These are phyloP conservation scores for Sparassis latifolia DNA, from an alignment of 1,284 basidiomycete genomes.

Conservation along the genomic window DNA sequence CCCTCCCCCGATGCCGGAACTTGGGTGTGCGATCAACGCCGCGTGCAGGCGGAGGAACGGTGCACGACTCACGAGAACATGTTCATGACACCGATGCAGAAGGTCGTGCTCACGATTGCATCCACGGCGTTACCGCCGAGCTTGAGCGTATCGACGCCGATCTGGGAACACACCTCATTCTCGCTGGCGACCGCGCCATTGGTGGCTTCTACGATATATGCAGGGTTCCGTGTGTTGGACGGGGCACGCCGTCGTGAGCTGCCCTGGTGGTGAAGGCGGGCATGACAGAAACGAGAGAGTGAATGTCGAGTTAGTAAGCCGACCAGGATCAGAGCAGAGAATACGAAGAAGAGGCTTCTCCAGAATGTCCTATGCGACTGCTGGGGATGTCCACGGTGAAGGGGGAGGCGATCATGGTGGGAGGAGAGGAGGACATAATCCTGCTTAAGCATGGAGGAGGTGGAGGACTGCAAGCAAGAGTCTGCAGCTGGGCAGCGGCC, in stretches of 20 bases:
- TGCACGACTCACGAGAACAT: slow-evolving; percentile 69
- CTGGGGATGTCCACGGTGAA: too few relatives aligned
- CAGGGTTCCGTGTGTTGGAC: slow-evolving; percentile 47
- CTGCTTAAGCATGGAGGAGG: too few relatives aligned
- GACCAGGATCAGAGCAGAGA: neutral
- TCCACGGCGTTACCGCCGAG: slow-evolving; percentile 91
- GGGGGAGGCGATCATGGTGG: too few relatives aligned
- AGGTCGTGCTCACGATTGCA: slow-evolving; percentile 72
- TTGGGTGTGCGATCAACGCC: slow-evolving; percentile 20
- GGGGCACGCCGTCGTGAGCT: slow-evolving; percentile 12
- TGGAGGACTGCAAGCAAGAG: too few relatives aligned
- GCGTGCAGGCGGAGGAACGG: neutral
- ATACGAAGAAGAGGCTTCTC: neutral
- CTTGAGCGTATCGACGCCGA: slow-evolving; percentile 73
- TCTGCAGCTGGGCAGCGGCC: too few relatives aligned
- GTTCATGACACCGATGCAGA: slow-evolving; percentile 85
- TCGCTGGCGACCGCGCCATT: slow-evolving; percentile 86
- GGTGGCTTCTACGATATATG: slow-evolving; percentile 66
- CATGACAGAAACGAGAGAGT: neutral
- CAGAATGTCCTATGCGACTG: neutral
- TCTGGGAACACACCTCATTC: slow-evolving; percentile 76
- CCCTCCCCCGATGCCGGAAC: slow-evolving; percentile 85
- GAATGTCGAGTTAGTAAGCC: neutral
- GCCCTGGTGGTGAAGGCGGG: neutral
- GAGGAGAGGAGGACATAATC: too few relatives aligned